Conservation (phyloP, 352 stramenopile genomes). For the Pythium aquatile region DNA sequence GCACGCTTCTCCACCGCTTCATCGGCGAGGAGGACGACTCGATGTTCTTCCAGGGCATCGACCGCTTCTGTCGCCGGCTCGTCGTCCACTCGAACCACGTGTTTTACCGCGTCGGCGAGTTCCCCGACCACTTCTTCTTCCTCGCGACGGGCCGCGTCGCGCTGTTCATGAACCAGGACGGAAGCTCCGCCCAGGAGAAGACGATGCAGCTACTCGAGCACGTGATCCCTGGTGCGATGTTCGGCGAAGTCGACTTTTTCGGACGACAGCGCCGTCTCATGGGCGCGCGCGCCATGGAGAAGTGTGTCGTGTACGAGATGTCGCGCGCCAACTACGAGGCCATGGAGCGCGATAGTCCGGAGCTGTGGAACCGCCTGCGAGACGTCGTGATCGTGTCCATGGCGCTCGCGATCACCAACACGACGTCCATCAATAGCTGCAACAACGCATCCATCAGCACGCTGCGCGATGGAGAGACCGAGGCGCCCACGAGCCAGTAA, state of each 20-base stretch:
- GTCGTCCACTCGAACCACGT: slow-evolving; percentile 52
- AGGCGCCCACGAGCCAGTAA: slow-evolving; percentile 13
- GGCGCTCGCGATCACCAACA: slow-evolving; percentile 75
- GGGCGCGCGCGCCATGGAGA: slow-evolving; percentile 44
- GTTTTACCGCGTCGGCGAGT: slow-evolving; percentile 73
- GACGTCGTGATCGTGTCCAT: slow-evolving; percentile 84
- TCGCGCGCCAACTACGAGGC: slow-evolving; percentile 59
- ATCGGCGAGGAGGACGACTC: slow-evolving; percentile 75
- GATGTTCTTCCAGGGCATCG: slow-evolving; percentile 59
- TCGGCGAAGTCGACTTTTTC: slow-evolving; percentile 88
- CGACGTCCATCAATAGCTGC: slow-evolving; percentile 62
- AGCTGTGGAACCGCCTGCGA: slow-evolving; percentile 71
- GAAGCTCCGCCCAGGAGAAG: slow-evolving; percentile 44
- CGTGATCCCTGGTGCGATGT: slow-evolving; percentile 77
- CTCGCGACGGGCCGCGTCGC: slow-evolving; percentile 65
- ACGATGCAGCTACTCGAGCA: slow-evolving; percentile 58
- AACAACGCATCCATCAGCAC: slow-evolving; percentile 33
- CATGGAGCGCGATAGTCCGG: slow-evolving; percentile 53
- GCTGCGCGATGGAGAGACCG: slow-evolving; percentile 5
- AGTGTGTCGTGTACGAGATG: slow-evolving; percentile 73
- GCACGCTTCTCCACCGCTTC: slow-evolving; percentile 71
- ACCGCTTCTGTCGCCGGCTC: slow-evolving; percentile 61
- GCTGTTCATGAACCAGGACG: slow-evolving; percentile 78
- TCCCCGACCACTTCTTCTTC: slow-evolving; percentile 72
- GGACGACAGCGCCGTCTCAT: slow-evolving; percentile 66